Conservation (phyloP, 129 eudicot genomes). For the Chrysanthemum lavandulifolium region DNA sequence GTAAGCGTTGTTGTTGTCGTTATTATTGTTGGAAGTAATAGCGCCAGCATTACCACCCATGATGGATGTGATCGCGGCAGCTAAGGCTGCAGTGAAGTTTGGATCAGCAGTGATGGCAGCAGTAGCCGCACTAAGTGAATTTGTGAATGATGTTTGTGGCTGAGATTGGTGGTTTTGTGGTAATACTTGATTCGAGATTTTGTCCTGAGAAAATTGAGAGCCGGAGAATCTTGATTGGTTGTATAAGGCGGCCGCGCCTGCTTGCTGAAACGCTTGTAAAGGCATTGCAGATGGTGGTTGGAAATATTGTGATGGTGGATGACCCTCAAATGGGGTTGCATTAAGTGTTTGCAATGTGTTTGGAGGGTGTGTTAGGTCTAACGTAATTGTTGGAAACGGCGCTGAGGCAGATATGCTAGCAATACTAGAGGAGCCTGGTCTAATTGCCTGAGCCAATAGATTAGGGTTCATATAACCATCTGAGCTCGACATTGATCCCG, state of each 20-base stretch:
- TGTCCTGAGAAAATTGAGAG: conserved; percentile 47
- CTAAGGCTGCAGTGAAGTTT: conserved; percentile 88
- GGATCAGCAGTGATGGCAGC: conserved; percentile 91
- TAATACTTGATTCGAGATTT: neutral
- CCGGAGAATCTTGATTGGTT: conserved; percentile 74
- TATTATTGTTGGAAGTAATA: conserved; percentile 22
- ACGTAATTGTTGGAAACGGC: conserved; percentile 83
- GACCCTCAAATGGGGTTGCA: conserved; percentile 15
- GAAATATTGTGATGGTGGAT: conserved; percentile 27
- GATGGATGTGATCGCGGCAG: conserved; percentile 78
- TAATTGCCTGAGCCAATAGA: conserved; percentile 61
- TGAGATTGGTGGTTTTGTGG: conserved; percentile 31
- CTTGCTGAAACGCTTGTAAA: conserved; percentile 38
- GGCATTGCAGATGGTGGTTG: conserved; percentile 12
- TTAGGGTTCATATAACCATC: conserved; percentile 77
- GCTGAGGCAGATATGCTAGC: conserved; percentile 89
- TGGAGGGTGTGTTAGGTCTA: conserved; percentile 83
- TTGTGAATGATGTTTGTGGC: conserved; percentile 35
- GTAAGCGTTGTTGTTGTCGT: conserved; percentile 5
- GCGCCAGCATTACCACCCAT: conserved; percentile 35
- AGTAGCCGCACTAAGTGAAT: conserved; percentile 70
- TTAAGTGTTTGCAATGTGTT: conserved; percentile 37
- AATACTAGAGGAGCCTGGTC: conserved; percentile 55
- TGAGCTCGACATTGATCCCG: conserved; percentile 82
- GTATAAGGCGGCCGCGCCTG: conserved; percentile 13